Evolutionary conservation across 805 yeast species (phyloP), one percentile per base, ranked within the genome.

Genomic region (Osmozyma mogii): DNA sequence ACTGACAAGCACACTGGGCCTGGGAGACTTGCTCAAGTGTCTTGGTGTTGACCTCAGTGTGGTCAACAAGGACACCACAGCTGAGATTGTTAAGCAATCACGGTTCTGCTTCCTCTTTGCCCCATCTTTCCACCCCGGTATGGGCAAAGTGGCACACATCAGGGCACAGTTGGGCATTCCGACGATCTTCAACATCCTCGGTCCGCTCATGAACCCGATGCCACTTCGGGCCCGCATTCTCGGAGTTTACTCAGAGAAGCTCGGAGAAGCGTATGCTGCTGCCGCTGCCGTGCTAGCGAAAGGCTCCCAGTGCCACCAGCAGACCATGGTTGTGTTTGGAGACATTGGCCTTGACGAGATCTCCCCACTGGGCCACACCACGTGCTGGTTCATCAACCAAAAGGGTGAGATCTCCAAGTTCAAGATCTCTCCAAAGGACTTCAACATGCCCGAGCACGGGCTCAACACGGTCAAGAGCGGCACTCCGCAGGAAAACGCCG

Each of bases 151-250:
- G 6, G 94, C 88, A 1, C 64, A 69, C 12, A 58, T 92, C n/a
- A 68, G 99, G 46, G 70, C 79, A 25, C 63, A 73, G 16, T 54
- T 92, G 34, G 96, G 95, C 1, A 71, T 89, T 8, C 97, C 97
- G 2, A 81, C 97, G 1, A 84, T 92, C 15, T 92, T 92, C 69
- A 92, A 92, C 54, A 78, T 92, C 9, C 59, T 92, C 35, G 99
- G 99, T 0, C 99, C 99, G 1, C 59, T 92, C 36, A 63, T 92
- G 39, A 94, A 92, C 61, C 99, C 99, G 3, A 84, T 84, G 6
- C 87, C 87, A 2, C 54, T 75, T 24, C 69, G 70, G 37, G 82
- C 92, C 4, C 69, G 97, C 40, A 77, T 92, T 10, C 65, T 92
- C 25, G 99, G 99, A 25, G 98, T 92, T 2, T 85, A 83, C 55